Percentiles rank a stretch among this genome's conserved stretches.
Evolutionary conservation across 371 early-diverging fungal species (phyloP).

Genomic region (Mortierella sp.): DNA sequence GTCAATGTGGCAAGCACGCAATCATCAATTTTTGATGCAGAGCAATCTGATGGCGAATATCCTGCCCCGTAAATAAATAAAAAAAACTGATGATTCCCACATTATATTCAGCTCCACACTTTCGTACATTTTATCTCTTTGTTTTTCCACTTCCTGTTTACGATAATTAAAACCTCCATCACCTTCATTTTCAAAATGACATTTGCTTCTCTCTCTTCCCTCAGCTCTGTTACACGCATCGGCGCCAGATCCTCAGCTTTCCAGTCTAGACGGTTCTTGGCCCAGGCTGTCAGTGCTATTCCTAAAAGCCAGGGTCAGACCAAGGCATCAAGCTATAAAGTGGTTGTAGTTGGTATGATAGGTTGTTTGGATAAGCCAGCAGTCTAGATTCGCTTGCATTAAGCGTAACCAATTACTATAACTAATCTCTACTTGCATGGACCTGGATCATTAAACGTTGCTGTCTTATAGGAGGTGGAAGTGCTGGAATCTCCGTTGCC

Average conservation of each 20-base stretch:
- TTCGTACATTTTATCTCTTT: constrained; percentile 2
- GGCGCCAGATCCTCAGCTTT: constrained; percentile 30
- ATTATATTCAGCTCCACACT: background rate
- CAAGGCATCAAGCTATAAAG: constrained; percentile 62
- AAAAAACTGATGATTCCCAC: constrained; percentile 6
- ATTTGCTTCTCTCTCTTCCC: constrained; percentile 8
- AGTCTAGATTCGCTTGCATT: background rate
- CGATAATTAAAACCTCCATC: background rate
- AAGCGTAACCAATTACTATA: background rate
- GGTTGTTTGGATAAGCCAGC: background rate
- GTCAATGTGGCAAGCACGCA: constrained; percentile 16
- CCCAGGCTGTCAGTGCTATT: constrained; percentile 33
- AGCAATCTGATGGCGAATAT: background rate
- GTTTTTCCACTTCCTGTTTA: constrained; percentile 1
- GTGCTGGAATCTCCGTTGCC: constrained; percentile 72
- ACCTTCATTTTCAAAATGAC: constrained; percentile 2
- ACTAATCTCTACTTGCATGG: background rate
- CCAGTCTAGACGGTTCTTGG: constrained; percentile 53
- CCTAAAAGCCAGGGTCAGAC: constrained; percentile 52
- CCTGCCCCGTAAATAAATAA: constrained; percentile 21
- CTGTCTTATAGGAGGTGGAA: constrained; percentile 65
- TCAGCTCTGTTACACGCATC: constrained; percentile 40
- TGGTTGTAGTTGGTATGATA: constrained; percentile 65
- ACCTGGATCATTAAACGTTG: background rate
- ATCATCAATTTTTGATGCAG: background rate